Evolutionary conservation across 768 basidiomycete species (phyloP), one percentile per base, ranked within the genome.

Genomic region (Boletus tylopilopsis): DNA sequence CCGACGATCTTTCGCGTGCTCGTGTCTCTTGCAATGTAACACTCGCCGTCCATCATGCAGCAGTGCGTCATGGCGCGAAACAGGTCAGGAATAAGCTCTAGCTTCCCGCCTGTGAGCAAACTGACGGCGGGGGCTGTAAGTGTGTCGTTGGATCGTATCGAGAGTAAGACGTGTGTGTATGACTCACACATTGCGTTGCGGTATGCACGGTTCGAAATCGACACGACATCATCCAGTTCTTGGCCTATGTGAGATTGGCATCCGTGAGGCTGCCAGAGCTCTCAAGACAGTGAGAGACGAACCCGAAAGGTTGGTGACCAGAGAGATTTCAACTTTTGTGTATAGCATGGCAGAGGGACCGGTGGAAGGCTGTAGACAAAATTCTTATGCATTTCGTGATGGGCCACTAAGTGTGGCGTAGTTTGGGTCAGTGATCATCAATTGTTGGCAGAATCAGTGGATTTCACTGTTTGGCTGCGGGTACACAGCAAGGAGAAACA

Each of bases 21-120:
- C 25, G 11, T 15, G 16, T 46, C 49, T 10, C 7, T 50, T 1
- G 37, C 49, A 30, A 50, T 12, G 44, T 50, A 50, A 19, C 49
- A 50, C 22, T 47, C 36, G 23, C 49, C 49, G 16, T 50, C 49
- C 11, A 38, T 32, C 23, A 50, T n/a, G 12, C 49, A 50, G 30
- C 44, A 25, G 21, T 10, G 44, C 2, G 44, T 47, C 49, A 50
- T 50, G 2, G 44, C 3, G 19, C 36, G 37, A 18, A 46, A 33
- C 6, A 50, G 37, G 21, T 47, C 49, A 7, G 49, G 45, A 39
- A 50, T 19, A 5, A 47, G 27, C 23, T 50, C 49, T 5, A 39
- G 49, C 18, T 34, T 50, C 25, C 44, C 49, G 7, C 49, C 43
- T 0, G 49, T 50, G 4, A 50, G 15, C 9, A 50, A n/a, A 13